A percentile compares a stretch with the other conserved stretches of the same genome.
Evolutionary conservation across 306 rosid species (phyloP).

Genomic region (Dalbergia cultrata): DNA sequence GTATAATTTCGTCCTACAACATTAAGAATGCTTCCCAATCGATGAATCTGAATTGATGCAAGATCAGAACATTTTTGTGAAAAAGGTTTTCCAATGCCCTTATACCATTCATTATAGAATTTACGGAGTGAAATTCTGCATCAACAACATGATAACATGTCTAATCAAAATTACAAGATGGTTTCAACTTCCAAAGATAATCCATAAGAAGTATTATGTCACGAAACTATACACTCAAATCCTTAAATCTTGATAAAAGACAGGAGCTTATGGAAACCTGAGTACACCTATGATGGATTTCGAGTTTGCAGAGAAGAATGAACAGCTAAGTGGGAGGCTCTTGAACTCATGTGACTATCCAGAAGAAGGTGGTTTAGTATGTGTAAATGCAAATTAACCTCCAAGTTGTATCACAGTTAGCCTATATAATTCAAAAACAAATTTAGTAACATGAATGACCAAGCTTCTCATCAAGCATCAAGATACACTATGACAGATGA

Average conservation of each 20-base stretch:
- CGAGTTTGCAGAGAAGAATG: slow-evolving; percentile 13
- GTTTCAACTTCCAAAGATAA: slow-evolving; percentile 30
- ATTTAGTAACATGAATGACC: slow-evolving; percentile 21
- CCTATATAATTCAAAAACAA: slow-evolving; percentile 10
- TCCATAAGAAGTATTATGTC: background rate
- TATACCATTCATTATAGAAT: slow-evolving; percentile 7
- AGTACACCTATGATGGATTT: background rate
- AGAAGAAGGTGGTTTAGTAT: slow-evolving; percentile 2
- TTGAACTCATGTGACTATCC: background rate
- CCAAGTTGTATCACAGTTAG: background rate
- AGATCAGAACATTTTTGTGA: slow-evolving; percentile 7
- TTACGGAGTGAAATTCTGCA: slow-evolving; percentile 12
- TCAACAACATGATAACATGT: slow-evolving; percentile 16
- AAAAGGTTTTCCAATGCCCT: background rate
- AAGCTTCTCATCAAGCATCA: slow-evolving; percentile 31
- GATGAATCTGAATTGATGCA: slow-evolving; percentile 17
- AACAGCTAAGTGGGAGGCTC: background rate
- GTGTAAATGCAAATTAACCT: slow-evolving; percentile 25
- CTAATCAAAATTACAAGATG: slow-evolving; percentile 22
- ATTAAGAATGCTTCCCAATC: slow-evolving; percentile 9
- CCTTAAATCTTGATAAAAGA: slow-evolving; percentile 18
- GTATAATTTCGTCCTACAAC: slow-evolving; percentile 7
- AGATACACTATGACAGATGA: slow-evolving; percentile 7
- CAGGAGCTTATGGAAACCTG: slow-evolving; percentile 21
- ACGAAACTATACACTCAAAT: background rate